Conservation (phyloP, 495 filamentous ascomycete species). For the Echria macrotheca region DNA sequence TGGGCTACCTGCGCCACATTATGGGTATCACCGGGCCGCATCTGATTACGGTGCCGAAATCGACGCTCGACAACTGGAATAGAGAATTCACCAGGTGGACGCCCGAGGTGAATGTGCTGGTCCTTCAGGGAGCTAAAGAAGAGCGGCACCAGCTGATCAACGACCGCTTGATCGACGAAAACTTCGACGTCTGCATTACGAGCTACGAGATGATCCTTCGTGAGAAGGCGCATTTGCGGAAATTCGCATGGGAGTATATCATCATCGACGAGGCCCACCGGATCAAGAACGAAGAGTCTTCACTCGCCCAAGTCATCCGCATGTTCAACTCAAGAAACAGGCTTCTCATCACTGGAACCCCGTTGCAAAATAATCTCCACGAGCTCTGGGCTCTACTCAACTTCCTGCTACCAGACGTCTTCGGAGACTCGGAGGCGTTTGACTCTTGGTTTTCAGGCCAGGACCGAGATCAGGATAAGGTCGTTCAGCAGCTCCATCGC, state of each 20-base stretch:
- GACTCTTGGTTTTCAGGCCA: conserved; percentile 96
- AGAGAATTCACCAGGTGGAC: conserved; percentile 92
- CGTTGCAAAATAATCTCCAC: conserved; percentile 96
- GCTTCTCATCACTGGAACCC: conserved; percentile 93
- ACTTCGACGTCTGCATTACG: conserved; percentile 44
- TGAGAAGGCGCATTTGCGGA: conserved; percentile 92
- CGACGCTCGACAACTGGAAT: conserved; percentile 97
- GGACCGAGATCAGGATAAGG: conserved; percentile 82
- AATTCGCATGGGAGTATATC: conserved; percentile 99
- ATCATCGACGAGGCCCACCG: conserved; percentile 99
- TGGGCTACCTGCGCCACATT: conserved; percentile 89
- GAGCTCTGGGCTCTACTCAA: conserved; percentile 99
- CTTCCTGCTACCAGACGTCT: conserved; percentile 95
- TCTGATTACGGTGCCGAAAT: conserved; percentile 90
- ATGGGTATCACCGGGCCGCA: conserved; percentile 89
- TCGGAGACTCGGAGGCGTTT: conserved; percentile 95
- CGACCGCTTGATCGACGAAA: conserved; percentile 82
- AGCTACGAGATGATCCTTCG: conserved; percentile 58
- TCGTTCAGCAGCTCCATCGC: conserved; percentile 95
- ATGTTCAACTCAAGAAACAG: conserved; percentile 95
- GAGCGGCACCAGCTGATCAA: conserved; percentile 84
- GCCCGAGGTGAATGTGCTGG: conserved; percentile 88
- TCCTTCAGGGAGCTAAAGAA: conserved; percentile 93
- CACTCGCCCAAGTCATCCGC: conserved; percentile 92
- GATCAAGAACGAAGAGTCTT: conserved; percentile 99